These are phyloP conservation scores for Diaporthe vexans DNA, from an alignment of 2,329 filamentous ascomycete genomes.

Conservation along the genomic window DNA sequence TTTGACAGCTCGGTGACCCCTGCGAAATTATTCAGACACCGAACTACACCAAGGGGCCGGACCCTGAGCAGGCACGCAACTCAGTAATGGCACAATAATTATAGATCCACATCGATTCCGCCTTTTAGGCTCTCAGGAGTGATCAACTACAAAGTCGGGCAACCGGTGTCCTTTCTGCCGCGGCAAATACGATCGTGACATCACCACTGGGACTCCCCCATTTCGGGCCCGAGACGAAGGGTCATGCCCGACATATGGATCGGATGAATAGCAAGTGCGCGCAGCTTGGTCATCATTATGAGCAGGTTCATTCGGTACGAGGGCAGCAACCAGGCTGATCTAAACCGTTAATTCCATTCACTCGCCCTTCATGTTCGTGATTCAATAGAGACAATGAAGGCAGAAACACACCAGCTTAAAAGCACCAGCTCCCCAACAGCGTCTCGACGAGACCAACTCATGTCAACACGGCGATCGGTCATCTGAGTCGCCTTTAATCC, in stretches of 20 bases:
- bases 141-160: not conserved
- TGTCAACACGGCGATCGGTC: not conserved
- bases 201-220: slow-evolving; percentile 30
- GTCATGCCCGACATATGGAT: slow-evolving; percentile 23
- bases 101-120: not conserved
- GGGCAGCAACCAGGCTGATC: not conserved
- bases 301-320: not conserved
- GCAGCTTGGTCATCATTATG: slow-evolving; percentile 19
- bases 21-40: not conserved
- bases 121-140: not conserved
- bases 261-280: slow-evolving; percentile 27
- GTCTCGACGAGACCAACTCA: not conserved
- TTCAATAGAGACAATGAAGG: not conserved
- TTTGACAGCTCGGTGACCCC: not conserved
- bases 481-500: not conserved
- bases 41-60: not conserved
- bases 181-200: slow-evolving; percentile 5
- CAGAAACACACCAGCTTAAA: not conserved
- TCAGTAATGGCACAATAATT: not conserved
- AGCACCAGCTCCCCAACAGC: not conserved
- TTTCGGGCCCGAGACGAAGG: slow-evolving; percentile 23
- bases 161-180: not conserved
- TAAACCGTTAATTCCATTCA: not conserved
- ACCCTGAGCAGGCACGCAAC: not conserved
- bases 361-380: no score